Percentiles rank a stretch among this genome's conserved stretches.
phyloP scores from a whole-genome alignment of 495 filamentous ascomycete species.

The Penicillium antarcticum region DNA sequence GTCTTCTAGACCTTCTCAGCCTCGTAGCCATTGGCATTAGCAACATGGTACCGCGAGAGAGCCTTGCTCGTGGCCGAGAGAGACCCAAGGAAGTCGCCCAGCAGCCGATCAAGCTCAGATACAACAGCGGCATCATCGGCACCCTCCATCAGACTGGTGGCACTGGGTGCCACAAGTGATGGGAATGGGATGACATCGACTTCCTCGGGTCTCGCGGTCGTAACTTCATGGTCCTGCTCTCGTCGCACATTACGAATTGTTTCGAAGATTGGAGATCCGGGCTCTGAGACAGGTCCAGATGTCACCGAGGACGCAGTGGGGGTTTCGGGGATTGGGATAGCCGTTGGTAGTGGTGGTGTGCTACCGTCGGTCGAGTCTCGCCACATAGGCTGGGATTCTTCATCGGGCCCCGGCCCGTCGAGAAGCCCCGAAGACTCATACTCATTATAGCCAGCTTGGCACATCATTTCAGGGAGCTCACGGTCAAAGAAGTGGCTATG shows the following conservation, averaged over 20 bases:
- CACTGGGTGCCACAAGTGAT: conserved; percentile 29
- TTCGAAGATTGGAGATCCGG: conserved; percentile 29
- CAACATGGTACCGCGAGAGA: conserved; percentile 16
- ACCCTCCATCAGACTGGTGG: conserved; percentile 31
- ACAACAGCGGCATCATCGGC: conserved; percentile 30
- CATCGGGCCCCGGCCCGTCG: conserved; percentile 44
- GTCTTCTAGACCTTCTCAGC: conserved; percentile 10
- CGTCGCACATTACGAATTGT: conserved; percentile 23
- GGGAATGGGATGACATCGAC: conserved; percentile 28
- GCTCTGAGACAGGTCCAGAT: conserved; percentile 15
- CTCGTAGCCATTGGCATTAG: conserved; percentile 1
- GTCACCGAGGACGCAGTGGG: conserved; percentile 3
- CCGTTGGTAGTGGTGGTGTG: conserved; percentile 12
- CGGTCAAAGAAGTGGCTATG: conserved; percentile 19
- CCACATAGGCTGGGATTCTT: conserved; percentile 24
- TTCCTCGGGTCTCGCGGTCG: neutral
- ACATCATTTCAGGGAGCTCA: conserved; percentile 23
- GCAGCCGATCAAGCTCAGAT: conserved; percentile 36
- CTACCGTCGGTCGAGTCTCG: neutral
- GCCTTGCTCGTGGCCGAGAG: conserved; percentile 35
- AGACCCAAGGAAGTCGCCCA: conserved; percentile 38
- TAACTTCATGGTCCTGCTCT: conserved; percentile 1
- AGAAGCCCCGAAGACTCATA: conserved; percentile 22
- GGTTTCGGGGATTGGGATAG: conserved; percentile 10
- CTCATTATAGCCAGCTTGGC: conserved; percentile 15